Conservation (phyloP, 176 grass and related monocot genomes). For the Dendrocalamus sinicus region DNA sequence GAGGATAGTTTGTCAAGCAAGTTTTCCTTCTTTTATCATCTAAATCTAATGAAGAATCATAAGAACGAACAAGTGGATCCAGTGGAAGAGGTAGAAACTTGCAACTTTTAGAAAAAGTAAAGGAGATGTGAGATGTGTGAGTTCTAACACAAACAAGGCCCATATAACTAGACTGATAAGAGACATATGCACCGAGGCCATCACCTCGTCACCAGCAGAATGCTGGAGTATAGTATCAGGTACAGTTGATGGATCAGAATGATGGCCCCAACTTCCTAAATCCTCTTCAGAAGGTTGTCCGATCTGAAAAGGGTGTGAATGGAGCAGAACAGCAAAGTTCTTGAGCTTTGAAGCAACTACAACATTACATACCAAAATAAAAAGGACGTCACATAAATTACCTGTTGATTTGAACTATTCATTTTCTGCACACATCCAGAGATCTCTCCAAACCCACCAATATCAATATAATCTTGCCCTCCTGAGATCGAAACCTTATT, state of each 20-base stretch:
- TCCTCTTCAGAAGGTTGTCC: constrained; percentile 94
- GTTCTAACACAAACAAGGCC: constrained; percentile 22
- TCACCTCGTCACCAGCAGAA: constrained; percentile 89
- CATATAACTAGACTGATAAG: constrained; percentile 12
- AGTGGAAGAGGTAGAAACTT: constrained; percentile 10
- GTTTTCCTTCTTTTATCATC: not conserved
- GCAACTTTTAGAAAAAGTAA: constrained; percentile 18
- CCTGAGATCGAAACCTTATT: constrained; percentile 36
- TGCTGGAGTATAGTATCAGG: constrained; percentile 83
- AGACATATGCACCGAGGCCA: constrained; percentile 21
- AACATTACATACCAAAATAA: constrained; percentile 21
- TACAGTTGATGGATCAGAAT: constrained; percentile 75
- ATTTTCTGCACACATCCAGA: constrained; percentile 83
- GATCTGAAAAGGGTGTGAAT: constrained; percentile 59
- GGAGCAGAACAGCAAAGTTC: constrained; percentile 8
- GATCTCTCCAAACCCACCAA: constrained; percentile 84
- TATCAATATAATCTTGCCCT: constrained; percentile 53
- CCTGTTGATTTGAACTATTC: constrained; percentile 76
- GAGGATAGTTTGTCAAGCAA: constrained; percentile 12
- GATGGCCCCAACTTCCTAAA: constrained; percentile 91
- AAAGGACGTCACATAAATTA: constrained; percentile 26
- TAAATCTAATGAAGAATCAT: constrained; percentile 30
- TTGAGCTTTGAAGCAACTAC: constrained; percentile 33
- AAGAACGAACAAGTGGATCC: constrained; percentile 19
- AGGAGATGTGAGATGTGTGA: not conserved